Evolutionary conservation across 768 basidiomycete species (phyloP), one percentile per base, ranked within the genome.

Genomic region (Termitomyces sp.): DNA sequence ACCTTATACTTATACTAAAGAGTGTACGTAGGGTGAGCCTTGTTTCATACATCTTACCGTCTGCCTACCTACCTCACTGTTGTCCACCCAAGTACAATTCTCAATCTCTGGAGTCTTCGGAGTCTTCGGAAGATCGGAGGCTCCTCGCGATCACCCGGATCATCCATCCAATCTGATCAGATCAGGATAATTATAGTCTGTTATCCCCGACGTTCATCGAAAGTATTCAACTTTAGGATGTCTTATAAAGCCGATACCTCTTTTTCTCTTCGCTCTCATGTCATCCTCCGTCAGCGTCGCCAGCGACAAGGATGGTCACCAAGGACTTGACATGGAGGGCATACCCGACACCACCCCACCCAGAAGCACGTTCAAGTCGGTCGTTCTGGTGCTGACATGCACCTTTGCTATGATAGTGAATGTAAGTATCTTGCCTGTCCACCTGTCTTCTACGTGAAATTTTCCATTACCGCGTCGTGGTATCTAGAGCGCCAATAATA

Each of bases 401-500:
- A 66, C 68, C 2, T 61, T 66, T 51, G 66, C 64, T 1, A 67
- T 69, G 68, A 56, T 69, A 32, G 64, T 69, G 18, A 67, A 66
- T 55, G 68, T 66, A 32, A 16, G 65, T 46, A 34, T 57, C 22
- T 27, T 18, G 9, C 22, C 32, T 47, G 3, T 14, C 43, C 27
- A 2, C 41, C 22, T 34, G 6, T 12, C 29, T 24, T n/a, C n/a
- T 2, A 20, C 13, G 39, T 27, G 12, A n/a, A 42, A 26, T 29
- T 54, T 2, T 41, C 24, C 18, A 20, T 22, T 46, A 7, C 50
- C 20, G 26, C 20, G 36, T 37, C 27, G 9, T 46, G 31, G 4
- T 58, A 27, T 58, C 5, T 60, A 80, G 79, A 69, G 62, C 29
- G 72, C 73, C 16, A 78, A 78, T 60, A 70, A 68, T 41, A 82